A percentile compares a stretch with the other conserved stretches of the same genome.
phyloP scores from a whole-genome alignment of 192 early-diverging fungal species.

The Coemansia umbellata region DNA sequence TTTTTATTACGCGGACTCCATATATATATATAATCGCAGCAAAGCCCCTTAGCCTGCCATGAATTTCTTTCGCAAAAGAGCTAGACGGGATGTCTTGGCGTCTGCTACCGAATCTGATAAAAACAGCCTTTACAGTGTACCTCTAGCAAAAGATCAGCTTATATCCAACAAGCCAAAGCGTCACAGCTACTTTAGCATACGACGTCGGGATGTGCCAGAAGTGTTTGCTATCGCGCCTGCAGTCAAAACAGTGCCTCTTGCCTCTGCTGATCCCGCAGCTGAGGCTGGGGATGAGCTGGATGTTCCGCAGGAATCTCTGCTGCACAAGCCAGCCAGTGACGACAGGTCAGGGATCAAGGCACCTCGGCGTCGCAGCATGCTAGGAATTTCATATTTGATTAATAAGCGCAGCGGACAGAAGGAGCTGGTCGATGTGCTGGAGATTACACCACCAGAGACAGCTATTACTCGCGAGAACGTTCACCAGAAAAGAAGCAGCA shows the following conservation, averaged over 20 bases:
- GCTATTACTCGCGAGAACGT: neutral
- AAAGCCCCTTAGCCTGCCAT: neutral
- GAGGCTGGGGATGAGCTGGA: neutral
- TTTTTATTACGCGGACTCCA: too few relatives aligned
- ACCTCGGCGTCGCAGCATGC: conserved; percentile 32
- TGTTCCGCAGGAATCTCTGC: neutral
- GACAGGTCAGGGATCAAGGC: neutral
- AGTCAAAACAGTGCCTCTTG: conserved; percentile 1
- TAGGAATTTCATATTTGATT: conserved; percentile 33
- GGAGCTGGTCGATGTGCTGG: conserved; percentile 4
- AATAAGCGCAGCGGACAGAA: conserved; percentile 16
- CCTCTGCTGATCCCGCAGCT: neutral
- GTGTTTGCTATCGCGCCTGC: neutral
- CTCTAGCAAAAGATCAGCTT: neutral
- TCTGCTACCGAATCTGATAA: neutral
- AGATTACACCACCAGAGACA: conserved; percentile 2
- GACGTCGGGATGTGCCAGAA: conserved; percentile 10
- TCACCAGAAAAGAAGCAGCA: neutral
- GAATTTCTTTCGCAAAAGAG: conserved; percentile 38
- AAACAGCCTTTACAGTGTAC: neutral
- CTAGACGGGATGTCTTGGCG: conserved; percentile 6
- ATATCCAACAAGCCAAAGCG: conserved; percentile 11
- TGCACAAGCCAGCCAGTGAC: neutral
- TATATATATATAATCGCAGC: neutral
- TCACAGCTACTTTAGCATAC: conserved; percentile 37